Percentiles rank a stretch among this genome's conserved stretches.
phyloP scores from a whole-genome alignment of 495 filamentous ascomycete genomes.

The Aspergillus olivimuriae region DNA sequence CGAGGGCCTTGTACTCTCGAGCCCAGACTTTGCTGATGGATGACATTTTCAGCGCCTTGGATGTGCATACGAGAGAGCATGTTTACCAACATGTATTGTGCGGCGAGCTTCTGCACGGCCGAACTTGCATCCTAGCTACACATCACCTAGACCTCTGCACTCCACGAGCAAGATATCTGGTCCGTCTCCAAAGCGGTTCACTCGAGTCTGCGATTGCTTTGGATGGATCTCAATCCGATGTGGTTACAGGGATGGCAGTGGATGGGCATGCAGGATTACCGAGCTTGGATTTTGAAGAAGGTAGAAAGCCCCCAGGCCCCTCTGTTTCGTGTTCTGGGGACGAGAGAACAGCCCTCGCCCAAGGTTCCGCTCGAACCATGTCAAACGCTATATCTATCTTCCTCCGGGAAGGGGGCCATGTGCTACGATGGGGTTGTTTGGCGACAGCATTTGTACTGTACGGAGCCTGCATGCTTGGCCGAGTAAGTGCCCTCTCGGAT shows the following conservation, averaged over 20 bases:
- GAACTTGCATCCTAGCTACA: constrained; percentile 17
- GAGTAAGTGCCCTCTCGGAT: constrained; percentile 8
- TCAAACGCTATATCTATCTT: neutral
- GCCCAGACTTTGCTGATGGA: constrained; percentile 45
- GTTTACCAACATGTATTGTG: constrained; percentile 48
- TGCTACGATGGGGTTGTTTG: neutral
- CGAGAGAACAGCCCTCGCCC: neutral
- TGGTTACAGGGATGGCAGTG: constrained; percentile 31
- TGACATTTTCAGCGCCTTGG: constrained; percentile 45
- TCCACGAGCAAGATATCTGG: constrained; percentile 62
- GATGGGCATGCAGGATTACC: neutral
- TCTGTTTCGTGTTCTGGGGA: neutral
- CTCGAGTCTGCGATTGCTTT: constrained; percentile 52
- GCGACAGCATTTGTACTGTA: neutral
- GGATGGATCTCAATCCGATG: constrained; percentile 50
- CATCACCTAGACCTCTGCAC: constrained; percentile 76
- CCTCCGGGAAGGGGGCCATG: neutral
- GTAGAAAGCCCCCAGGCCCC: neutral
- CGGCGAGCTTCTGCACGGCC: constrained; percentile 6
- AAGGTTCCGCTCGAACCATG: neutral
- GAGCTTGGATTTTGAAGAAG: neutral
- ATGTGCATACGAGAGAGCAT: constrained; percentile 49
- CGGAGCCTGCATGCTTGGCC: constrained; percentile 54
- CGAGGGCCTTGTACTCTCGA: constrained; percentile 46
- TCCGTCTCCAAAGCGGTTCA: constrained; percentile 68